These are phyloP conservation scores for Cryphonectria radicalis DNA, from an alignment of 2,329 filamentous ascomycete genomes.

Conservation along the genomic window DNA sequence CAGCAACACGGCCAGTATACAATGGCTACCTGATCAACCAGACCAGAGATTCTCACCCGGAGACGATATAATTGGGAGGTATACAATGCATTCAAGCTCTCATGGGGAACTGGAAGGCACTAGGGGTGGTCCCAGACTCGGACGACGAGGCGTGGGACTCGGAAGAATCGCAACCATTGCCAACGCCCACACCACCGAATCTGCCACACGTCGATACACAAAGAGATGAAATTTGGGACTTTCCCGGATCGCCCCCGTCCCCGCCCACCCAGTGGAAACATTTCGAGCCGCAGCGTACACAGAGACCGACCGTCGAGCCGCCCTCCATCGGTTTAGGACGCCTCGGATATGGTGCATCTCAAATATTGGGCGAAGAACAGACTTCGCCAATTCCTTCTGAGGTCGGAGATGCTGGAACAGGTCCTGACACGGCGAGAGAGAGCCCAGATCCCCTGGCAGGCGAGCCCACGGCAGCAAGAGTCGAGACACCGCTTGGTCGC, in stretches of 20 bases:
- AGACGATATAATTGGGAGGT: not conserved
- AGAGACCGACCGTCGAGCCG: not conserved
- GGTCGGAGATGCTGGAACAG: not conserved
- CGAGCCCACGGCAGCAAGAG: not conserved
- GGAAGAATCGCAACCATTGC: slow-evolving; percentile 37
- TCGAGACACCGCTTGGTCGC: not conserved
- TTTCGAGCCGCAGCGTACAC: slow-evolving; percentile 13
- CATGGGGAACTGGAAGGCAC: slow-evolving; percentile 50
- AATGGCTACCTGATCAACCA: slow-evolving; percentile 10
- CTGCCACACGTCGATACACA: slow-evolving; percentile 9
- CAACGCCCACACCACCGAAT: slow-evolving; percentile 22
- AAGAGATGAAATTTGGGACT: slow-evolving; percentile 37
- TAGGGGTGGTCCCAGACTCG: slow-evolving; percentile 50
- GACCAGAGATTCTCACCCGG: not conserved
- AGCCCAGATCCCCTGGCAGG: slow-evolving; percentile 16
- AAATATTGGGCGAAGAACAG: not conserved
- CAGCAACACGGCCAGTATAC: not conserved
- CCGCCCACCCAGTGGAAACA: not conserved
- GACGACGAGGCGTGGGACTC: slow-evolving; percentile 48
- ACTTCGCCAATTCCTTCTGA: not conserved
- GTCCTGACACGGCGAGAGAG: not conserved
- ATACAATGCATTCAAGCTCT: slow-evolving; percentile 30
- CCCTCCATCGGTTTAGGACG: not conserved
- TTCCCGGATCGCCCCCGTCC: slow-evolving; percentile 34
- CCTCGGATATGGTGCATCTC: not conserved